Evolutionary conservation across 306 rosid genomes (phyloP).

Genomic region (Parietaria judaica): DNA sequence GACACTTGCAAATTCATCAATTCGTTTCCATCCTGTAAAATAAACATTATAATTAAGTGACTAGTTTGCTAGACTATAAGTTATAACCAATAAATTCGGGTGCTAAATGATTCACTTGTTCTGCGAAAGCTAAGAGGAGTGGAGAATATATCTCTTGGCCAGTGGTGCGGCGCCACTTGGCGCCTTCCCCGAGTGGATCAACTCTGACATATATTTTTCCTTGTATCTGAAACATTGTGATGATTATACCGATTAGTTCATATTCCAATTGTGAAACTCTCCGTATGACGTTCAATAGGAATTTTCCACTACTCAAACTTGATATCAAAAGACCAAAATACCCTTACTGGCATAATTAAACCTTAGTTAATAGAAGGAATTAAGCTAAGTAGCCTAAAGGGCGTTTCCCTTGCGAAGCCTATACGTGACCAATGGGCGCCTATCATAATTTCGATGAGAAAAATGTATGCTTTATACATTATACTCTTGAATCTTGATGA

Average conservation of each 20-base stretch:
- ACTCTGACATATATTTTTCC: conserved; percentile 72
- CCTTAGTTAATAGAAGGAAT: too few species aligned
- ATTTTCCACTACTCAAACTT: not conserved
- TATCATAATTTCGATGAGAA: too few species aligned
- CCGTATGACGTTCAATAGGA: not conserved
- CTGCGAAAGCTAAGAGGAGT: conserved; percentile 61
- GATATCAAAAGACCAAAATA: not conserved
- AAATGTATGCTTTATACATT: too few species aligned
- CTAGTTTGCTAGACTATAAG: not conserved
- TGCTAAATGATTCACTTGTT: conserved; percentile 33
- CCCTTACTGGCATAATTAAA: too few species aligned
- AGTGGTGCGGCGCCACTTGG: conserved; percentile 81
- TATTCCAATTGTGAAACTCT: too few species aligned
- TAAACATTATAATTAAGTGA: not conserved
- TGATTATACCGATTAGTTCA: not conserved
- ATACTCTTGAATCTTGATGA: too few species aligned
- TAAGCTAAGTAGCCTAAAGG: too few species aligned
- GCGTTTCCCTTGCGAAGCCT: too few species aligned
- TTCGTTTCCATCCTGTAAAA: conserved; percentile 52
- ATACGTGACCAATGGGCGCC: too few species aligned
- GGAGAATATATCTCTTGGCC: conserved; percentile 89
- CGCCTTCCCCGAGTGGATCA: conserved; percentile 69
- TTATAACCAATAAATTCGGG: conserved; percentile 7
- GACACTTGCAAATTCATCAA: conserved; percentile 54
- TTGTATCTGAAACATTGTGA: conserved; percentile 36